Evolutionary conservation across 768 basidiomycete genomes (phyloP), one percentile per base, ranked within the genome.

Genomic region (Russula sp.): DNA sequence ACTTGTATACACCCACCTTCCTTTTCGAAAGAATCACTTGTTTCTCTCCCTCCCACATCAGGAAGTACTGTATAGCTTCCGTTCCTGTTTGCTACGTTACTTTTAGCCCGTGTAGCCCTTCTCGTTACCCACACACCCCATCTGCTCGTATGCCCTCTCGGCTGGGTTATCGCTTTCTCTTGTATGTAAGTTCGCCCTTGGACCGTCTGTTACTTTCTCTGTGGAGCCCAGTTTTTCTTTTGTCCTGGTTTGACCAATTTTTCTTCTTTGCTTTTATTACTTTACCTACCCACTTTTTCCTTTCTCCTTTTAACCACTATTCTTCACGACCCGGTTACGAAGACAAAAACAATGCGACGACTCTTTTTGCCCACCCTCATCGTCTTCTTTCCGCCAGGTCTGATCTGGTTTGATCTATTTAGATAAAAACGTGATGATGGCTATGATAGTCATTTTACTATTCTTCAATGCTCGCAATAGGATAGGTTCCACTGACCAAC

Each of bases 251-350:
- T 53, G 35, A 48, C 20, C 7, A 18, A 7, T 52, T 53, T 27
- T 40, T 31, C 13, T 8, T 35, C 44, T 57, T 53, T 52, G 50
- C 56, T 55, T 40, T 56, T 34, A 50, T 48, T 63, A 58, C 54
- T 22, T 59, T 42, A 22, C 51, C 10, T n/a, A 31, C 52, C 13
- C 34, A 44, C 11, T 8, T 3, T 39, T 20, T 13, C 47, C 31
- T 42, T 51, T 31, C 49, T 32, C 45, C 27, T 35, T 52, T 53
- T 51, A 59, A 40, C 45, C 50, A 42, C 56, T 54, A 49, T 59
- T 47, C 57, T 59, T 47, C 57, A 63, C 62, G 62, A 63, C 35
- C 57, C 31, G 51, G 57, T 59, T 63, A 63, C 52, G 62, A 63
- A 54, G 52, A 59, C 39, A 63, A 57, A 52, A 58, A 44, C 62